phyloP scores from a whole-genome alignment of 148 eudicot genomes.

The Persicaria maculosa region DNA sequence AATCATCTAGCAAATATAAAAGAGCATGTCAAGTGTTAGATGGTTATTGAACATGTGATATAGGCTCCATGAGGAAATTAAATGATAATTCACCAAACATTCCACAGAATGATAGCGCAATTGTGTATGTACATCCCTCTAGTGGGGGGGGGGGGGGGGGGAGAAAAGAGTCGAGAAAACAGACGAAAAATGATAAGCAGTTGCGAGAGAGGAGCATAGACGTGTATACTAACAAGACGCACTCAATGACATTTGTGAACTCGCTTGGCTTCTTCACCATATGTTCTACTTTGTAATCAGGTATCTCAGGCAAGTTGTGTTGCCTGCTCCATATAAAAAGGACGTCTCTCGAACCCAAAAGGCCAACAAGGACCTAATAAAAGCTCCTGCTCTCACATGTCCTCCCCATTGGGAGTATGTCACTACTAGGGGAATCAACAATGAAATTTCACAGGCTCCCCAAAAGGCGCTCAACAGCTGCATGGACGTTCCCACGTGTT shows the following conservation, averaged over 20 bases:
- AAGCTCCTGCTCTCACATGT: not conserved
- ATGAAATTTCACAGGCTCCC: conserved; percentile 39
- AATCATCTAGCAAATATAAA: no score
- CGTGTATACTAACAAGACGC: not conserved
- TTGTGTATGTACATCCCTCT: not conserved
- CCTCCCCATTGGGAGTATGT: not conserved
- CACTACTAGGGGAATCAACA: not conserved
- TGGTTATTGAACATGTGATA: not conserved
- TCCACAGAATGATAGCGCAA: conserved; percentile 2
- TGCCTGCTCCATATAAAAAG: no score
- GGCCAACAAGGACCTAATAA: not conserved
- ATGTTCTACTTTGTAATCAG: no score
- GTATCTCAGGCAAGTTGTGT: no score
- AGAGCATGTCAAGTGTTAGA: no score
- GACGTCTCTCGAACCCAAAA: no score
- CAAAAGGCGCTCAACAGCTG: conserved; percentile 88
- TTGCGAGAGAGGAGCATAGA: not conserved
- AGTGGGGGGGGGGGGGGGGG: not conserved
- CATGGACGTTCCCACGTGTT: conserved; percentile 87
- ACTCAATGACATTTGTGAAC: no score
- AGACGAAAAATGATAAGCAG: not conserved
- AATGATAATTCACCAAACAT: not conserved
- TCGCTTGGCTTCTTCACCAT: no score
- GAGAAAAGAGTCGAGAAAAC: not conserved
- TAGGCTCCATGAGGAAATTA: not conserved